These are phyloP conservation scores for Colletotrichum agaves DNA, from an alignment of 2,329 filamentous ascomycete genomes.

Conservation along the genomic window DNA sequence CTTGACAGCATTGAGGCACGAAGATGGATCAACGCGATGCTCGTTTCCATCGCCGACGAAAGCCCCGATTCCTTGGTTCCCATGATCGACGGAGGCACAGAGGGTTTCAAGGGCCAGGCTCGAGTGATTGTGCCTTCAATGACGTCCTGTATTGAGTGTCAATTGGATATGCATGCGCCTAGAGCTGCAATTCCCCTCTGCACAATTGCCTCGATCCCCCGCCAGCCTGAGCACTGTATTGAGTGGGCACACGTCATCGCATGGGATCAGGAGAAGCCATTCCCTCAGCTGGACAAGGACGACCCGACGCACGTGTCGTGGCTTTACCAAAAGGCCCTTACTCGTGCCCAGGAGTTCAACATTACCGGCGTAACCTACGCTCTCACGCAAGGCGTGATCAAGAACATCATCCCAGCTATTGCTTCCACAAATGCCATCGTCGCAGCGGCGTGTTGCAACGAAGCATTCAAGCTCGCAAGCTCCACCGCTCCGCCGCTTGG, in stretches of 20 bases:
- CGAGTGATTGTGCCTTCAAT: conserved; percentile 92
- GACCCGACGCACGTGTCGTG: conserved; percentile 98
- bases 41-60: conserved; percentile 85
- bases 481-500: conserved; percentile 83
- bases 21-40: conserved; percentile 97
- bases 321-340: conserved; percentile 87
- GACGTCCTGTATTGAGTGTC: conserved; percentile 97
- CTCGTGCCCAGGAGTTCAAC: conserved; percentile 86
- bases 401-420: conserved; percentile 99
- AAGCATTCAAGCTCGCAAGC: conserved; percentile 94
- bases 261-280: conserved; percentile 89
- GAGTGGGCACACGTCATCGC: conserved; percentile 99
- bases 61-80: conserved; percentile 90
- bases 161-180: conserved; percentile 98
- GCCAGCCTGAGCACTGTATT: conserved; percentile 97
- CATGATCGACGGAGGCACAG: conserved; percentile 94
- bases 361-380: conserved; percentile 95
- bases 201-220: conserved; percentile 94
- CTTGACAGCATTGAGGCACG: conserved; percentile 96
- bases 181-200: conserved; percentile 95
- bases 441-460: conserved; percentile 94
- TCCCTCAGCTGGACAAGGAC: conserved; percentile 90
- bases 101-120: conserved; percentile 98
- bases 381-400: conserved; percentile 96
- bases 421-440: conserved; percentile 98